Evolutionary conservation across 2,329 filamentous ascomycete species (phyloP), one percentile per base, ranked within the genome.

Genomic region (Canariomyces notabilis): DNA sequence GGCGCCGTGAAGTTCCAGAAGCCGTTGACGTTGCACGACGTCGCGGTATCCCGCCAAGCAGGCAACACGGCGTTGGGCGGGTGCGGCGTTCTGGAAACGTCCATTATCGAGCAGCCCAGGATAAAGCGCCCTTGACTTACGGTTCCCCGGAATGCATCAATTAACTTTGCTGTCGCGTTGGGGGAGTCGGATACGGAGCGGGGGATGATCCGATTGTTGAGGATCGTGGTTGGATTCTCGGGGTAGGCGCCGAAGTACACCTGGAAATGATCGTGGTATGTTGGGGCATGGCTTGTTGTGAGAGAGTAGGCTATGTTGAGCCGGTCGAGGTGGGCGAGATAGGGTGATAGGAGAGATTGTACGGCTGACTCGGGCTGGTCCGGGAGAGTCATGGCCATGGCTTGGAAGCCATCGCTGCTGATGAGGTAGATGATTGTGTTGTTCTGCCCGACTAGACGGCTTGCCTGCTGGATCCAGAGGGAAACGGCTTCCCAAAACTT

Each of bases 401-500:
- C 26, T 16, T 9, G n/a, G n/a, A 44, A 44, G 15, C 20, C 8
- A 22, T 20, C 21, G 21, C 29, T 32, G 14, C 19, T 9, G 21
- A 44, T 16, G 14, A 37, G 18, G 33, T 37, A 44, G 15, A 18
- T 31, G 7, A 44, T 26, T 11, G 35, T 37, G 34, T 44, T 44
- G 42, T 26, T 26, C 6, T 15, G 14, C 19, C 20, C 21, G 16
- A 37, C 31, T 16, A 38, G 14, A n/a, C 26, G 14, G 9, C 26
- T 15, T 4, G 31, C 21, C 12, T 21, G 18, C 12, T 6, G 15
- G 36, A 19, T 14, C 34, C 34, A 44, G 3, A 15, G 8, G 6
- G 14, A n/a, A 22, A 63, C 45, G 37, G 53, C 61, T 7, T 44
- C 36, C 60, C 60, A 64, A 49, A 60, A 63, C 33, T 67, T 37